A percentile compares a stretch with the other conserved stretches of the same genome.
Evolutionary conservation across 2,329 filamentous ascomycete species (phyloP).

Genomic region (Gyromitra esculenta): DNA sequence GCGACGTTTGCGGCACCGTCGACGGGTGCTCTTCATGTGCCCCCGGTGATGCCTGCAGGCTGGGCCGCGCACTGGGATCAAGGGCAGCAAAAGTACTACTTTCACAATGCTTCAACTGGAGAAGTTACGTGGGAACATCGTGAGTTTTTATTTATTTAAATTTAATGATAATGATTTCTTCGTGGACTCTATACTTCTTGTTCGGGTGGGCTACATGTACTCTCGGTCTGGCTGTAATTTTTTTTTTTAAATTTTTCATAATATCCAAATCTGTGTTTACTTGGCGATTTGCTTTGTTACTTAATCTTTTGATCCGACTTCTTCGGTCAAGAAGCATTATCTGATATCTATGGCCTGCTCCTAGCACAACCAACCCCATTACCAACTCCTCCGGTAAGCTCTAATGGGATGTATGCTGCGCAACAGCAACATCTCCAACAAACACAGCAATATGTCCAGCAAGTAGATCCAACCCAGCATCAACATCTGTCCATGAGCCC

Average conservation of each 20-base stretch:
- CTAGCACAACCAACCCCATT: slow-evolving; percentile 31
- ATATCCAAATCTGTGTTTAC: not conserved
- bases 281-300: not conserved
- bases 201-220: not conserved
- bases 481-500: slow-evolving; percentile 23
- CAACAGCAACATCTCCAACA: slow-evolving; percentile 38
- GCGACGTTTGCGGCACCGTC: slow-evolving; percentile 10
- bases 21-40: slow-evolving; percentile 1
- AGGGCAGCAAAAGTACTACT: slow-evolving; percentile 51
- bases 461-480: slow-evolving; percentile 1
- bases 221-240: not conserved
- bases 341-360: slow-evolving; percentile 35
- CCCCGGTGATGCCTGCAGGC: slow-evolving; percentile 37
- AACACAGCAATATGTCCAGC: slow-evolving; percentile 14
- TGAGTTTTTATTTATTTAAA: slow-evolving; percentile 35
- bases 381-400: slow-evolving; percentile 33
- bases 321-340: not conserved
- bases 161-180: not conserved
- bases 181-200: not conserved
- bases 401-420: slow-evolving; percentile 20
- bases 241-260: not conserved
- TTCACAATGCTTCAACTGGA: slow-evolving; percentile 41
- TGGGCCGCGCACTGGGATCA: slow-evolving; percentile 53
- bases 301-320: not conserved
- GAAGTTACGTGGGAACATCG: slow-evolving; percentile 50